Conservation (phyloP, 768 basidiomycete species). For the Stropharia rugosoannulata region DNA sequence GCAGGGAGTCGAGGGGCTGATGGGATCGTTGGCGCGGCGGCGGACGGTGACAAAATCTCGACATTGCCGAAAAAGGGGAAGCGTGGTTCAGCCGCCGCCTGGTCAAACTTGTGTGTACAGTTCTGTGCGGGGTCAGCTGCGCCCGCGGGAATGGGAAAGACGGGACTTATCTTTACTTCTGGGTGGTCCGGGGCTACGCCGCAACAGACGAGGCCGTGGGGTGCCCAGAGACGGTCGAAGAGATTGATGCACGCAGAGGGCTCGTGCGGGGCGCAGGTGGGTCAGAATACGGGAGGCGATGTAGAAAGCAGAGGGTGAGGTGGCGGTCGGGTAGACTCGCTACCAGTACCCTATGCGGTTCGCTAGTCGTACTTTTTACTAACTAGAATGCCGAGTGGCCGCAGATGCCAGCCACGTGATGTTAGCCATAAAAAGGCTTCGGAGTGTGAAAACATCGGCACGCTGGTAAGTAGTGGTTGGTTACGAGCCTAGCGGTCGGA, state of each 20-base stretch:
- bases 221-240: slow-evolving; percentile 91
- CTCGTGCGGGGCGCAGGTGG: slow-evolving; percentile 45
- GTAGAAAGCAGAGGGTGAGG: slow-evolving; percentile 88
- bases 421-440: too few relatives aligned
- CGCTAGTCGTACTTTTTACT: too few relatives aligned
- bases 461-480: too few relatives aligned
- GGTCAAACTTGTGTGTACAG: slow-evolving; percentile 93
- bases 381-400: too few relatives aligned
- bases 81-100: slow-evolving; percentile 72
- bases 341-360: too few relatives aligned
- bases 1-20: slow-evolving; percentile 61
- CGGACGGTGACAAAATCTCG: slow-evolving; percentile 39
- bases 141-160: too few relatives aligned
- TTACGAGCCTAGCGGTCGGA: too few relatives aligned
- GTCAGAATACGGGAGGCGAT: slow-evolving; percentile 84
- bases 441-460: too few relatives aligned
- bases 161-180: slow-evolving; percentile 83
- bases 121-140: too few relatives aligned
- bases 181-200: slow-evolving; percentile 99
- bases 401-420: too few relatives aligned
- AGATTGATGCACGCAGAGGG: slow-evolving; percentile 64
- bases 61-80: slow-evolving; percentile 94
- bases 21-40: slow-evolving; percentile 35
- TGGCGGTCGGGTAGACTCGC: too few relatives aligned
- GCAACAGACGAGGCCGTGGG: slow-evolving; percentile 92